Base-by-base conservation (phyloP, 768 basidiomycete species). In the Termitomyces titanicus region DNA sequence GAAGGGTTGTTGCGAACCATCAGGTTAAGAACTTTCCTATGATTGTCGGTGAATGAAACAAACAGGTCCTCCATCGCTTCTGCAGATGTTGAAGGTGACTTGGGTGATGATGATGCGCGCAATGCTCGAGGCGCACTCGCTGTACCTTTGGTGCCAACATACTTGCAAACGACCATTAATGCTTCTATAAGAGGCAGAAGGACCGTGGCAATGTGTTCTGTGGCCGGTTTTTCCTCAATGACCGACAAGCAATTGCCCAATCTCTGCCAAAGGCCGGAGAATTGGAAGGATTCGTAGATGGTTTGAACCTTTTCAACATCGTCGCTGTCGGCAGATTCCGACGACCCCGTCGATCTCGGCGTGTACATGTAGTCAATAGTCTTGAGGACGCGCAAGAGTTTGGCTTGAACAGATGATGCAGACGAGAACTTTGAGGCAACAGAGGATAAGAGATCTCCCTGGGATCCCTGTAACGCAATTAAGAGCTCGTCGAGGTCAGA, bases 1-100 rank as follows among this genome's bases (percentile, higher is more conserved):
- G 95, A 94, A 2, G 97, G 97, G 67, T 98, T 98, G 70, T 95
- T 98, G 59, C 97, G 89, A 29, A 99, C 95, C 89, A 99, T 96
- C 57, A 94, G 77, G 69, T 99, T 99, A 53, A 98, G 81, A 45
- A 97, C 82, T 69, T 95, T 95, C 56, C 94, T 82, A 67, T 98
- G 96, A 15, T 86, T 80, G 62, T 96, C 94, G 9, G 95, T 98
- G 74, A 98, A 98, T 7, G 82, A 79, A 45, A 96, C 86, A 67
- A 98, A 98, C 13, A 96, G 79, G 57, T 96, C 94, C 57, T 92
- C 89, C 86, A 90, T 88, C 3, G 86, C 80, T 60, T 92, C 90
- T 52, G 78, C 79, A 17, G 88, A 80, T 2, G 85, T 85, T 20
- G 80, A 77, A 17, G 88, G 83, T 5, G 88, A 85, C 61, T 74